Evolutionary conservation across 2,329 filamentous ascomycete genomes (phyloP).

Genomic region (Claviceps humidiphila): DNA sequence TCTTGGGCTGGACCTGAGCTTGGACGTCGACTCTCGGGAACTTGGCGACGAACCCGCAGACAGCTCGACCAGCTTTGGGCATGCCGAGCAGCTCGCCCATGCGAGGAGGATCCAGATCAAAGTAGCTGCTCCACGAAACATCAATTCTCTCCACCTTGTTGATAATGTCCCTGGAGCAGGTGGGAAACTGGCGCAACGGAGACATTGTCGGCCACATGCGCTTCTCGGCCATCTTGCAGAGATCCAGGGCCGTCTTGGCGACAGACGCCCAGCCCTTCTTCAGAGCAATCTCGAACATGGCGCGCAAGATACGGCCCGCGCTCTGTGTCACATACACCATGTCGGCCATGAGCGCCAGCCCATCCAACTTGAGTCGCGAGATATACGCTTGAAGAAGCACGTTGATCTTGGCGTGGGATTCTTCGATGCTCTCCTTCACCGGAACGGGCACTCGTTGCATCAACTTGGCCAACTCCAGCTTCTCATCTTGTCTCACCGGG

Average conservation of each 20-base stretch:
- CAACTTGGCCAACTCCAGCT: slow-evolving; percentile 86
- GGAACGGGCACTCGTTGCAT: slow-evolving; percentile 84
- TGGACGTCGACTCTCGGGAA: slow-evolving; percentile 89
- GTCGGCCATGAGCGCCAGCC: slow-evolving; percentile 91
- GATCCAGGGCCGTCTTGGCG: slow-evolving; percentile 78
- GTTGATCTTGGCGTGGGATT: slow-evolving; percentile 95
- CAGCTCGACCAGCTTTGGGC: slow-evolving; percentile 73
- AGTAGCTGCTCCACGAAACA: slow-evolving; percentile 85
- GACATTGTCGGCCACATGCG: slow-evolving; percentile 99
- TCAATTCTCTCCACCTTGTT: slow-evolving; percentile 91
- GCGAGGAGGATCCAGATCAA: slow-evolving; percentile 87
- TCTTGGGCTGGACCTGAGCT: slow-evolving; percentile 88
- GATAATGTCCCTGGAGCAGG: slow-evolving; percentile 71
- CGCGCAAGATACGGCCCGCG: slow-evolving; percentile 85
- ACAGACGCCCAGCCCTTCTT: slow-evolving; percentile 95
- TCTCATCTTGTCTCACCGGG: slow-evolving; percentile 92
- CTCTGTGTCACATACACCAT: slow-evolving; percentile 98
- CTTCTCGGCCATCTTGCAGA: slow-evolving; percentile 99
- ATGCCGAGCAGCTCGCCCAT: slow-evolving; percentile 92
- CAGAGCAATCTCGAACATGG: slow-evolving; percentile 92
- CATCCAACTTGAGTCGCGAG: slow-evolving; percentile 84
- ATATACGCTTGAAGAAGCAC: slow-evolving; percentile 95
- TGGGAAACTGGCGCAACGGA: slow-evolving; percentile 78
- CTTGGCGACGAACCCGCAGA: slow-evolving; percentile 78
- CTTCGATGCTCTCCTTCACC: slow-evolving; percentile 94